Evolutionary conservation across 345 rosid genomes (phyloP), one percentile per base, ranked within the genome.

Genomic region (Combretum micranthum): DNA sequence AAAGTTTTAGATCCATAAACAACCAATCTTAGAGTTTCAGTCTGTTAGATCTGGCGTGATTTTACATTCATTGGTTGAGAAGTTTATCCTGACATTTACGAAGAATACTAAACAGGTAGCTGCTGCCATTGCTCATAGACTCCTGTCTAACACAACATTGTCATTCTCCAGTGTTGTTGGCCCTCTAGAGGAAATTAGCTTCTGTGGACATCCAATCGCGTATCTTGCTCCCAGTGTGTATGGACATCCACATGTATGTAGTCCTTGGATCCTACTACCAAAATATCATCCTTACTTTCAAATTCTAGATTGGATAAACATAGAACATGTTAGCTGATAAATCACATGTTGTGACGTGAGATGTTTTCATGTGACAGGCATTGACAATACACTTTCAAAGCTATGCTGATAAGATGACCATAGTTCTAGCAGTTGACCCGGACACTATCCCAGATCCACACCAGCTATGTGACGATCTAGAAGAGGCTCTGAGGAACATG

Each of bases 381-480:
- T 43, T 91, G 76, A 88, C 90, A 9, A 52, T 83, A n/a, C 96
- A 91, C 73, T 87, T 71, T 57, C 98, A 85, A 53, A 91, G 96
- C 62, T 85, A 91, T 62, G 68, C 64, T 45, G 69, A 85, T 37
- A 82, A 75, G 76, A 79, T 87, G 91, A 80, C 75, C 6, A 60
- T 91, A 42, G 75, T 75, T 68, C 18, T 87, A 6, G 79, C 86
- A 0, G 87, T 76, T 20, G 96, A 90, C 65, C 89, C 86, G 21
- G 75, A 74, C 25, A 81, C 73, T 26, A 79, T 90, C 62, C 77
- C 86, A 10, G 74, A 90, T 71, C 84, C 97, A 69, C 81, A 83
- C 44, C 75, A 47, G 42, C 79, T 90, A 15, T 76, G 77, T 10
- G 79, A 77, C 0, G 83, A 82, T 64, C 54, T 80, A 22, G 81